Evolutionary conservation across 805 yeast species (phyloP), one percentile per base, ranked within the genome.

Genomic region (Cephaloascus fragrans): DNA sequence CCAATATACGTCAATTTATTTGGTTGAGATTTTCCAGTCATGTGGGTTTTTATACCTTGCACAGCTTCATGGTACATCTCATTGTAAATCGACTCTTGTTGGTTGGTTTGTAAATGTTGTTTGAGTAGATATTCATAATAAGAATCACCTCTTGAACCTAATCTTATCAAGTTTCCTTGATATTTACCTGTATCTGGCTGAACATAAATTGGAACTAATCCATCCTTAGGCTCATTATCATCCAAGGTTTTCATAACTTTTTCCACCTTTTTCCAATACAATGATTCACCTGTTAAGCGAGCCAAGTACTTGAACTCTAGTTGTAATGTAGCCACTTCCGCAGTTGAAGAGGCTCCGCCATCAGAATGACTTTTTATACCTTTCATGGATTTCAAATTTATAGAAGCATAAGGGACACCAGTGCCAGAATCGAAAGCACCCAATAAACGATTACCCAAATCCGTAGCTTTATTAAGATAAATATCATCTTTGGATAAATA

Each of bases 111-210:
- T 46, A 89, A 59, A 51, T 82, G 85, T 59, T 87, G 96, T 57
- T 88, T 88, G 46, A 88, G 66, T 35, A 89, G 64, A 55, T 87
- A 87, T 61, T 89, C 96, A 53, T 89, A 88, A 56, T 88, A 89
- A 1, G 96, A 85, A 59, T 88, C 97, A 36, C 96, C 97, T 48
- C 96, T 70, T 1, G 95, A 83, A 0, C 97, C 97, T 40, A 89
- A 62, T 45, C 96, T 72, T 44, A 90, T 85, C 39, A 73, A 58
- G 2, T 54, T 49, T 1, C 87, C 87, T 42, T 66, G 73, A 56
- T 75, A 87, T 44, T 66, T 62, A 4, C 93, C 96, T 0, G 81
- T 71, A 33, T 77, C 80, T 6, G 96, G 93, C 29, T 75, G 64
- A 29, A 89, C 77, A 51, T 67, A 83, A 35, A 87, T 85, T 3